Evolutionary conservation across 1,139 yeast genomes (phyloP), one percentile per base, ranked within the genome.

Genomic region (Candida tropicalis): DNA sequence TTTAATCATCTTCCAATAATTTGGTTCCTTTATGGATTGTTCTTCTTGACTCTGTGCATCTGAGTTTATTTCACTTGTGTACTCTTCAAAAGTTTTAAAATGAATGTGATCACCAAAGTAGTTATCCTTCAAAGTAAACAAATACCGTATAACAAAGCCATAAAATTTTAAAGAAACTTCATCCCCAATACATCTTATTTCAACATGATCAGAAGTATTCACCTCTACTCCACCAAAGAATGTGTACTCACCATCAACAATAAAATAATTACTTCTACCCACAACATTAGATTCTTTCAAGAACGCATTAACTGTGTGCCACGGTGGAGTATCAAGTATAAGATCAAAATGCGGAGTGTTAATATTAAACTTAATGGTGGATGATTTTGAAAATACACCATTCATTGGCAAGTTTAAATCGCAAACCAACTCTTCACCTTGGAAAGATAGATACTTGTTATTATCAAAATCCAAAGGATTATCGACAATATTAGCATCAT

Each of bases 51-150:
- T 42, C 12, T 37, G 44, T 27, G 25, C 28, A 3, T 47, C 47
- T 4, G 44, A 32, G 7, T 42, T 35, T 7, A 32, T 43, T n/a
- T 47, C 52, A 17, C 55, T 51, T 3, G 78, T 71, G 52, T 82
- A 89, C 60, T 93, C 99, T 52, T 89, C 95, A 43, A 88, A 76
- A 0, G 98, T 93, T 54, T 79, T 82, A 59, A 91, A 93, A 54
- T 84, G 90, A n/a, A 80, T 75, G 49, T 77, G 74, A 41, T 88
- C 95, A 4, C 98, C 99, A 63, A 93, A 87, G 59, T 91, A 91
- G 57, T 93, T 93, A 57, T 87, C 97, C 38, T 87, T 77, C 40
- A 93, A 72, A n/a, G 81, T 77, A 69, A 90, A 79, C 32, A 91
- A 67, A 58, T 87, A 89, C 50, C 85, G 79, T 8, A 89, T 72